Conservation (phyloP, 192 early-diverging fungal species). For the Coemansia sp. region DNA sequence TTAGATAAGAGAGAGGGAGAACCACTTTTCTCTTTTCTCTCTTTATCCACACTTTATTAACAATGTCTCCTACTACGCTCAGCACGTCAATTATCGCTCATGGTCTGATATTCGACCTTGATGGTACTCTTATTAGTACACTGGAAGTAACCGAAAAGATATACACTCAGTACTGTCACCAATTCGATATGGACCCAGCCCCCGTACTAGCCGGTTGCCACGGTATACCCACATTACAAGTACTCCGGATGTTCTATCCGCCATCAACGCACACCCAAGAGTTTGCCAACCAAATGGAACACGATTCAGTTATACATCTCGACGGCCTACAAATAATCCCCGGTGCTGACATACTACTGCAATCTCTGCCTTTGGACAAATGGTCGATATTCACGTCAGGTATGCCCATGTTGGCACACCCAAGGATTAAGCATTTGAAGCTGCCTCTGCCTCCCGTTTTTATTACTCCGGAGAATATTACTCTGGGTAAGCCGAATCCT, state of each 20-base stretch:
- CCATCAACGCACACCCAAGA: constrained; percentile 24
- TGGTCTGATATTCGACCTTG: constrained; percentile 26
- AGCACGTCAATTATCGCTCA: not conserved
- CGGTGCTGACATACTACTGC: constrained; percentile 19
- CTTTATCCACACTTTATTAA: not conserved
- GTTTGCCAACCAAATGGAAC: constrained; percentile 25
- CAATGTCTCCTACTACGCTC: not conserved
- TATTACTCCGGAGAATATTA: constrained; percentile 33
- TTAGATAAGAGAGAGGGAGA: not conserved
- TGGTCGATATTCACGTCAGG: constrained; percentile 49
- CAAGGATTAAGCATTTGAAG: constrained; percentile 28
- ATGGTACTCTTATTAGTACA: constrained; percentile 38
- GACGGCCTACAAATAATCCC: constrained; percentile 25
- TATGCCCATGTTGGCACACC: constrained; percentile 31
- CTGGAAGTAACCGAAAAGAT: constrained; percentile 24
- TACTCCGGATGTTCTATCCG: constrained; percentile 32
- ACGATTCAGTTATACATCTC: constrained; percentile 3
- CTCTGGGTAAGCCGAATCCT: constrained; percentile 33
- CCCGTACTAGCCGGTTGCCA: constrained; percentile 29
- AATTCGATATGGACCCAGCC: constrained; percentile 23
- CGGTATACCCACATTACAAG: constrained; percentile 41
- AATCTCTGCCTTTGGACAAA: not conserved
- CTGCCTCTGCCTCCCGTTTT: constrained; percentile 25
- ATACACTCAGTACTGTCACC: constrained; percentile 21
- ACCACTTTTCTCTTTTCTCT: not conserved